Evolutionary conservation across 2,329 filamentous ascomycete genomes (phyloP), one percentile per base, ranked within the genome.

Genomic region (Talaromyces rugulosus): DNA sequence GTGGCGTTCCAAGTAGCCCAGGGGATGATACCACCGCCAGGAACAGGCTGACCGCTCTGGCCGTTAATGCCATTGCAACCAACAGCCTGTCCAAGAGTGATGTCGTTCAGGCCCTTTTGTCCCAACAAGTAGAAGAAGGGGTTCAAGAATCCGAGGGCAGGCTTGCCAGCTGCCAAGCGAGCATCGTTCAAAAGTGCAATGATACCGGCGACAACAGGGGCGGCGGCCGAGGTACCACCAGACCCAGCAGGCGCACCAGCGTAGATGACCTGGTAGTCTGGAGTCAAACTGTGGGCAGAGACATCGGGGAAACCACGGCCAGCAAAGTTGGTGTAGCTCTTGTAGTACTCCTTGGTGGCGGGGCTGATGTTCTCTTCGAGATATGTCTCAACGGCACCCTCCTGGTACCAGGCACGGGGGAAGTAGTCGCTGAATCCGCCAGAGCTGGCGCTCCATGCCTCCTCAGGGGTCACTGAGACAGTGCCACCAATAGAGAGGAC

Each of bases 241-340:
- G 66, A 65, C 4, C 28, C 33, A 27, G 14, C 14, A 8, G 59
- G 56, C 7, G 58, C 8, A 18, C 68, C 69, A 4, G 36, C 42
- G 9, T 62, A 57, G 42, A 69, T 52, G 27, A 62, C 52, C 27
- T 54, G 44, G 36, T 81, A 83, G 63, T 75, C 71, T 18, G 79
- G 70, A 9, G 64, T 63, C 55, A 70, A 67, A 27, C 87, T 89
- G 64, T 85, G 83, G 7, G 83, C 83, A 0, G 86, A 75, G 12
- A 89, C 78, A 67, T 89, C 87, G 0, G 87, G 86, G 65, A 86
- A 84, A 0, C 76, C 87, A 62, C 87, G 80, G 0, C 87, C 87
- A 9, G 82, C 47, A 66, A 70, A 71, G 66, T 82, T 81, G 3
- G 69, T 69, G n/a, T 75, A 70, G 71, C 70, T 81, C 79, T 73